A percentile compares a stretch with the other conserved stretches of the same genome.
These are phyloP conservation scores for Terana coerulea DNA, from an alignment of 768 basidiomycete genomes.

Conservation along the genomic window DNA sequence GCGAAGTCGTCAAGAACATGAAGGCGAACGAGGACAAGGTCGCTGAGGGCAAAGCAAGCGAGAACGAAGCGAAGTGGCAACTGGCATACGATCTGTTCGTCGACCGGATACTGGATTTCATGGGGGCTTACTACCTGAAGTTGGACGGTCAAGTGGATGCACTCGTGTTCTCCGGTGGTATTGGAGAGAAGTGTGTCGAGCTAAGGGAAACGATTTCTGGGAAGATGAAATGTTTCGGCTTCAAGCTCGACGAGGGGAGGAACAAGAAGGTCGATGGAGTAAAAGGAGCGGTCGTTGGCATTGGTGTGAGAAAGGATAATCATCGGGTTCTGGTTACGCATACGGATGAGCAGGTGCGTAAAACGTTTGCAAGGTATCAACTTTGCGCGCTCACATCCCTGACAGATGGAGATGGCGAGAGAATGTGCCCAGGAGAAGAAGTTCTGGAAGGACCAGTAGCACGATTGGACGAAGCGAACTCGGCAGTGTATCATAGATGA, in stretches of 20 bases:
- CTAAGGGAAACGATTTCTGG: constrained; percentile 57
- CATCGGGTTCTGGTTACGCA: constrained; percentile 19
- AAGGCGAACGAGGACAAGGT: constrained; percentile 10
- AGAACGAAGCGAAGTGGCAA: constrained; percentile 33
- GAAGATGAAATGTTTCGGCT: constrained; percentile 59
- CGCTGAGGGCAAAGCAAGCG: not conserved
- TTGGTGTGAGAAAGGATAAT: constrained; percentile 30
- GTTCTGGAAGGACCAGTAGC: constrained; percentile 12
- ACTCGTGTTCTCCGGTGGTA: constrained; percentile 83
- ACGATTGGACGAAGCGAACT: not conserved
- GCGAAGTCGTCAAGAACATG: constrained; percentile 47
- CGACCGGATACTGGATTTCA: constrained; percentile 68
- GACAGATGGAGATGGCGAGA: constrained; percentile 16
- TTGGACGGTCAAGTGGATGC: constrained; percentile 68
- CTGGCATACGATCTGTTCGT: constrained; percentile 79
- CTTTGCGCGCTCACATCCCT: not conserved
- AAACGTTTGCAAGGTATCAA: not conserved
- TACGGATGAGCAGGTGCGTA: constrained; percentile 15
- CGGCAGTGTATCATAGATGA: not conserved
- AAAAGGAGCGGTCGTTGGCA: constrained; percentile 43
- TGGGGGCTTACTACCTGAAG: constrained; percentile 75
- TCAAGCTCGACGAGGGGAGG: constrained; percentile 44
- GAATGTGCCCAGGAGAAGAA: constrained; percentile 12
- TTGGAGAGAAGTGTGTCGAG: constrained; percentile 71
- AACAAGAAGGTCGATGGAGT: constrained; percentile 37